Percentiles rank a stretch among this genome's conserved stretches.
These are phyloP conservation scores for Sordariomycetes sp. DNA, from an alignment of 2,329 filamentous ascomycete genomes.

Conservation along the genomic window DNA sequence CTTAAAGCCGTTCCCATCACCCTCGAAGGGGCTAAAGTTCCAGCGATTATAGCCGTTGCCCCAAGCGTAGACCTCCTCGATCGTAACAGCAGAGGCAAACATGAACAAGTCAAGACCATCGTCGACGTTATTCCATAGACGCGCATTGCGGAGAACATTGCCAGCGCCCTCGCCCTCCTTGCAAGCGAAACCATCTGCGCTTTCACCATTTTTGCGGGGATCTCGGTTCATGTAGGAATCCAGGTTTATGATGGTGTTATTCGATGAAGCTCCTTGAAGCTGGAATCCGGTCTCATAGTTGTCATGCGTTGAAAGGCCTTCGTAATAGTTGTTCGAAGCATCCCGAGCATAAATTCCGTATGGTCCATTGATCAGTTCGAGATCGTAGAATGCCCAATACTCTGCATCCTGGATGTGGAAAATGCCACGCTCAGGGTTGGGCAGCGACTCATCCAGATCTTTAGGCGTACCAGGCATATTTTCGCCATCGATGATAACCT, in stretches of 20 bases:
- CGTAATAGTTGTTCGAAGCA: slow-evolving; percentile 21
- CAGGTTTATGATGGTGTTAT: slow-evolving; percentile 27
- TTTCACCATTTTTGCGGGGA: slow-evolving; percentile 38
- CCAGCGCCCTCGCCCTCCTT: slow-evolving; percentile 33
- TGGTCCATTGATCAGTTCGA: slow-evolving; percentile 22
- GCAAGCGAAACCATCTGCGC: slow-evolving; percentile 35
- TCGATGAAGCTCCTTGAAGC: slow-evolving; percentile 16
- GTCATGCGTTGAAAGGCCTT: slow-evolving; percentile 20
- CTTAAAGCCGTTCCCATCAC: slow-evolving; percentile 38
- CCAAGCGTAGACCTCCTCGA: slow-evolving; percentile 33
- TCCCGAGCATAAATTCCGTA: slow-evolving; percentile 22
- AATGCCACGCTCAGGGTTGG: slow-evolving; percentile 29
- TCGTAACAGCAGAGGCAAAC: slow-evolving; percentile 28
- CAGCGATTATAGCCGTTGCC: slow-evolving; percentile 35
- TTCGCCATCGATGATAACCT: slow-evolving; percentile 34
- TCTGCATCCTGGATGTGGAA: slow-evolving; percentile 31
- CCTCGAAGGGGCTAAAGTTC: slow-evolving; percentile 30
- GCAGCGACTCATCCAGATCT: slow-evolving; percentile 24
- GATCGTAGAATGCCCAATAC: slow-evolving; percentile 33
- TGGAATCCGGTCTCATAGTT: slow-evolving; percentile 25
- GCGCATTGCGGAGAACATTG: slow-evolving; percentile 31
- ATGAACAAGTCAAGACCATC: slow-evolving; percentile 33
- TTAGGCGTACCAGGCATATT: slow-evolving; percentile 29
- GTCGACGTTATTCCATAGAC: slow-evolving; percentile 38
- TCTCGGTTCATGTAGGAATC: slow-evolving; percentile 31